Base-by-base conservation (phyloP, 1,284 basidiomycete genomes). In the Leccinum ponderosum region DNA sequence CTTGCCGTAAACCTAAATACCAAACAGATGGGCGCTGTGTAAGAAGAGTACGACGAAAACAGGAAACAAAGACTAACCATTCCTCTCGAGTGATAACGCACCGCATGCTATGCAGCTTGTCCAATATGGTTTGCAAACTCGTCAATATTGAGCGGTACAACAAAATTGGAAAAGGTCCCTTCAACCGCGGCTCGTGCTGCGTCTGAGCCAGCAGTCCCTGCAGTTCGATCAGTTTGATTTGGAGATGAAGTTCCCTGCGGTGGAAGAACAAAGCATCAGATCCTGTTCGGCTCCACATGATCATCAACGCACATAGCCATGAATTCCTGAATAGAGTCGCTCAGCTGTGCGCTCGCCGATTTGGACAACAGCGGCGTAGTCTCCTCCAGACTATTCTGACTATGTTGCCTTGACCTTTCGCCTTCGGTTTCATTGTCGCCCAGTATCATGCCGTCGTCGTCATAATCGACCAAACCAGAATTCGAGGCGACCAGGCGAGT, bases 11-110 rank as follows among this genome's bases (percentile, higher is more conserved):
- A 87, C 87, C 87, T 89, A 62, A 2, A 48, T 48, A 25, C 22
- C 20, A 48, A 48, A 22, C 6, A 48, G 47, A 48, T 48, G 47
- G 14, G 47, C 7, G 47, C 47, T 6, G 20, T 35, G 20, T 39
- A 47, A 57, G 50, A 64, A 64, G 51, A 53, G 66, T 56, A 59
- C 35, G 52, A 48, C 44, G 12, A 55, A 58, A 42, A 61, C 33
- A 50, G 29, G 14, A 63, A 39, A 17, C 86, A 67, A 63, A 63
- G 47, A 48, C 47, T 8, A 15, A 92, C 95, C 95, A 98, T 77
- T 97, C 95, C 71, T 95, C 90, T 29, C 94, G 85, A 0, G 93
- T 93, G 3, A 94, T 97, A 9, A 98, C 95, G 71, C 94, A 96
- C 48, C 95, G 86, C 91, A 98, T 97, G 67, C 91, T 92, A 73